Conservation (phyloP, 805 yeast species). For the Candida maris region DNA sequence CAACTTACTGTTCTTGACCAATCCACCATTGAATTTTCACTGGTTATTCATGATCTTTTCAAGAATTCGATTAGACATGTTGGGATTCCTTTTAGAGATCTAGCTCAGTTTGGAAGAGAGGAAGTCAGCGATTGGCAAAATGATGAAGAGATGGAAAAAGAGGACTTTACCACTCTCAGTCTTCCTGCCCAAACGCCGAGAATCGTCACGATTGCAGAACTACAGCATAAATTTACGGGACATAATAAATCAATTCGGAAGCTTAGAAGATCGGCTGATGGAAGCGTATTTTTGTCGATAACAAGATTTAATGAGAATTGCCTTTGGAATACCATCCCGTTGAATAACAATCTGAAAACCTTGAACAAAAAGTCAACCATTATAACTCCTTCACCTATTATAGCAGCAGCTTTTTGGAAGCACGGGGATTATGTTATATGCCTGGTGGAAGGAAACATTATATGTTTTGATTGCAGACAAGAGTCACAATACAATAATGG, state of each 20-base stretch:
- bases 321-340: conserved; percentile 50
- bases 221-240: conserved; percentile 70
- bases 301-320: conserved; percentile 61
- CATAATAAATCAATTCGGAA: conserved; percentile 76
- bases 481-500: conserved; percentile 17
- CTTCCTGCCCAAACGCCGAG: not conserved
- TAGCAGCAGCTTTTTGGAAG: conserved; percentile 46
- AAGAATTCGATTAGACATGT: conserved; percentile 34
- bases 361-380: conserved; percentile 34
- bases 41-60: conserved; percentile 43
- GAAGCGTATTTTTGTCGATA: conserved; percentile 54
- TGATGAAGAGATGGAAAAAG: conserved; percentile 1
- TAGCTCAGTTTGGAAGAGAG: conserved; percentile 24
- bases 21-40: conserved; percentile 30
- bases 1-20: conserved; percentile 10
- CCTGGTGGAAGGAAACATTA: conserved; percentile 40
- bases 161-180: not conserved
- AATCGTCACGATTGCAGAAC: conserved; percentile 22
- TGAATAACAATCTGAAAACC: conserved; percentile 26
- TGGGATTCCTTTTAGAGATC: conserved; percentile 29
- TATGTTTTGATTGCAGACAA: conserved; percentile 59
- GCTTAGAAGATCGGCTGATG: conserved; percentile 64
- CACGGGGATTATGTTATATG: conserved; percentile 45
- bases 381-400: conserved; percentile 44
- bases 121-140: conserved; percentile 6